These are phyloP conservation scores for Prinsepia uniflora DNA, from an alignment of 306 rosid genomes.

Conservation along the genomic window DNA sequence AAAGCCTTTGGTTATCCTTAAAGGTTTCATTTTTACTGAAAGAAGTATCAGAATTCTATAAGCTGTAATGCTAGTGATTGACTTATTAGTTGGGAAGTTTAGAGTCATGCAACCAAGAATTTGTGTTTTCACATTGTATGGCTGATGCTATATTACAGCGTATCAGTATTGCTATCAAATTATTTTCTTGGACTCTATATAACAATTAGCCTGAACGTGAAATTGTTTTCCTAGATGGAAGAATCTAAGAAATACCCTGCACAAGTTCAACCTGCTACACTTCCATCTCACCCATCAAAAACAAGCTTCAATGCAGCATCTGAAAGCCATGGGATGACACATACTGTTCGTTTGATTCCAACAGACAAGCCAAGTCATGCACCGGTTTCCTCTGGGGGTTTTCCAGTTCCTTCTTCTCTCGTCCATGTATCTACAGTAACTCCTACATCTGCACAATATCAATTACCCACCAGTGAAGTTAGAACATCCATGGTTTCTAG, in stretches of 20 bases:
- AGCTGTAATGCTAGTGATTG: neutral
- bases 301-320: constrained; percentile 38
- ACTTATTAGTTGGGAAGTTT: neutral
- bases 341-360: constrained; percentile 42
- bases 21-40: neutral
- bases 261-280: constrained; percentile 55
- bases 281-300: constrained; percentile 60
- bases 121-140: neutral
- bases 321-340: constrained; percentile 56
- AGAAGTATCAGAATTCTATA: neutral
- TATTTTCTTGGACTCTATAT: neutral
- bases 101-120: constrained; percentile 1
- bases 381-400: constrained; percentile 39
- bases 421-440: constrained; percentile 47
- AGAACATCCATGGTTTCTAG: constrained; percentile 53
- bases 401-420: constrained; percentile 43
- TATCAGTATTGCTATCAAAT: neutral
- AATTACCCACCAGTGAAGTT: constrained; percentile 46
- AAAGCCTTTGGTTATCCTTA: neutral
- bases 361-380: constrained; percentile 52
- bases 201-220: neutral
- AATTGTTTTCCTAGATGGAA: constrained; percentile 63
- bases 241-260: constrained; percentile 73
- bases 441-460: constrained; percentile 54
- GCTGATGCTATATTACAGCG: neutral